phyloP scores from a whole-genome alignment of 192 early-diverging fungal species.

The Coemansia brasiliensis region DNA sequence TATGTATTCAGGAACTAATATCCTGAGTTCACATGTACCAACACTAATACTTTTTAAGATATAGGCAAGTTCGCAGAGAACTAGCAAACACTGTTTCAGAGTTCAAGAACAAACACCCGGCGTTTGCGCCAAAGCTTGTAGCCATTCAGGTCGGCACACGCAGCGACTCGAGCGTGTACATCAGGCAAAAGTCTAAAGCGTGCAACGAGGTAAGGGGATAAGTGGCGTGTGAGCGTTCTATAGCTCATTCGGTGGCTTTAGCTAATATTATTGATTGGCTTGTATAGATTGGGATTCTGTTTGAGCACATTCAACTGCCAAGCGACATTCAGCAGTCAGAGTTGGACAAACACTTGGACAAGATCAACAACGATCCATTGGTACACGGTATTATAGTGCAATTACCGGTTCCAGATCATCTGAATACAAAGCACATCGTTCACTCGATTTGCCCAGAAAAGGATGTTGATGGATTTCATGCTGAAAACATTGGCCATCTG shows the following conservation, averaged over 20 bases:
- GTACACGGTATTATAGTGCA: slow-evolving; percentile 98
- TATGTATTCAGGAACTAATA: slow-evolving; percentile 16
- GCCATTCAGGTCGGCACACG: slow-evolving; percentile 91
- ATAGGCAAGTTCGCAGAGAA: slow-evolving; percentile 61
- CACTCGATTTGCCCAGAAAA: slow-evolving; percentile 84
- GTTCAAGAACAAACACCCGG: slow-evolving; percentile 62
- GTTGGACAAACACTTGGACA: slow-evolving; percentile 66
- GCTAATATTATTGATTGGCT: neutral
- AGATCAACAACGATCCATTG: slow-evolving; percentile 73
- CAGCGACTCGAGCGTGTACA: slow-evolving; percentile 93
- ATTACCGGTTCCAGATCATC: slow-evolving; percentile 84
- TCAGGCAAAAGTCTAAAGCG: slow-evolving; percentile 90
- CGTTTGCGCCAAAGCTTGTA: slow-evolving; percentile 79
- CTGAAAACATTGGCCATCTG: slow-evolving; percentile 88
- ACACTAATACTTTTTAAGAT: too few relatives aligned
- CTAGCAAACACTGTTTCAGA: slow-evolving; percentile 69
- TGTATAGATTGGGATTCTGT: slow-evolving; percentile 71
- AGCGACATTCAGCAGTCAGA: slow-evolving; percentile 67
- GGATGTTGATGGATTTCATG: slow-evolving; percentile 99
- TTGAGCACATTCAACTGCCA: slow-evolving; percentile 68
- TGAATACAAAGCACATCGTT: slow-evolving; percentile 80
- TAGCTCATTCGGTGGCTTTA: neutral
- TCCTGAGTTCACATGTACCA: neutral
- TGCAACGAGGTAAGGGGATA: slow-evolving; percentile 62
- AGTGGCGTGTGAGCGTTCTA: neutral